phyloP scores from a whole-genome alignment of 257 asterid species.

The Gardenia jasminoides region DNA sequence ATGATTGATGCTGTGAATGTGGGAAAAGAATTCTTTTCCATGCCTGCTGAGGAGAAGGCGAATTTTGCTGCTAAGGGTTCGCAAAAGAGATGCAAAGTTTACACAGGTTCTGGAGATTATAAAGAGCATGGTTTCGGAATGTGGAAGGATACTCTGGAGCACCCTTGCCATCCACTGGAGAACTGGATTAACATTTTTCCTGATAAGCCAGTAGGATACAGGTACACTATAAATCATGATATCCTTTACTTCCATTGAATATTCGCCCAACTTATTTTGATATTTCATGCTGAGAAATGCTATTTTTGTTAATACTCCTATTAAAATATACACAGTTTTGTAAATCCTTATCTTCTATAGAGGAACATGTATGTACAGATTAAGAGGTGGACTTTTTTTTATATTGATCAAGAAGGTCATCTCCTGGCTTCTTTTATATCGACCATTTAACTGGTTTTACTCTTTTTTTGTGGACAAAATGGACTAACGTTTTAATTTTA shows the following conservation, averaged over 20 bases:
- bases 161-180: background rate
- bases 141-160: conserved; percentile 19
- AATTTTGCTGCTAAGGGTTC: background rate
- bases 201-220: conserved; percentile 13
- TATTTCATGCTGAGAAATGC: too few species aligned
- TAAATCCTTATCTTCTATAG: too few species aligned
- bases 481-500: too few species aligned
- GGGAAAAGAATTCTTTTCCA: too few species aligned
- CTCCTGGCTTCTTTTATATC: background rate
- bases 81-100: background rate
- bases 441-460: background rate
- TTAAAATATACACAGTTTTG: too few species aligned
- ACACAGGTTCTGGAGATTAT: background rate
- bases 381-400: too few species aligned
- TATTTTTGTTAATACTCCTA: too few species aligned
- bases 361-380: background rate
- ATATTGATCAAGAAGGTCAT: background rate
- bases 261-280: too few species aligned
- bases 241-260: background rate
- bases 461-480: background rate
- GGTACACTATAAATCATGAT: background rate
- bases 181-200: conserved; percentile 6
- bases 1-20: conserved; percentile 10
- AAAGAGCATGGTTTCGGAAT: background rate
- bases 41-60: conserved; percentile 7